Evolutionary conservation across 371 early-diverging fungal species (phyloP), one percentile per base, ranked within the genome.

Genomic region (Funneliformis caledonium): DNA sequence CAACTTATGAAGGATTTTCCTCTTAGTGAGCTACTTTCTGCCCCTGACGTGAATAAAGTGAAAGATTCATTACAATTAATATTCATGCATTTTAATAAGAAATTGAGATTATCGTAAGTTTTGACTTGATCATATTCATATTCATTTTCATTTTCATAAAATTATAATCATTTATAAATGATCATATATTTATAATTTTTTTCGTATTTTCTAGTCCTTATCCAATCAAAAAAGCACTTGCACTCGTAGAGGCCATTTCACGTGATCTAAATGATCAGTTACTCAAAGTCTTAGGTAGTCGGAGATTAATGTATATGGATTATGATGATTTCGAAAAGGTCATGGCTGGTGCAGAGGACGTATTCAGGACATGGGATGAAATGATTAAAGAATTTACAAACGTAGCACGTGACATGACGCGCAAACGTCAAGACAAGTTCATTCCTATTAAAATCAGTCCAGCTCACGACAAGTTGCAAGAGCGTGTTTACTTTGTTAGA

Each of bases 1-100:
- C 94, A 94, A 85, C 89, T 99, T 72, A 98, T 99, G 98, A 96
- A 95, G 85, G 99, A 99, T 73, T 98, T 99, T 80, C 99, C 99
- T 45, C 87, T 98, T 59, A 96, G 96, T 84, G 99, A 98, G 83
- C 91, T 99, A 43, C 87, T 99, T 64, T 91, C 98, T 12, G 96
- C 98, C 0, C 95, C 98, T 7, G 98, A 98, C 83, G 89, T 97
- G 11, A 91, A 91, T 14, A 94, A 96, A 80, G 89, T 97, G 72
- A 88, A 92, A 72, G 92, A 94, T 11, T 92, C 96, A 0, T 76
- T 99, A n/a, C 84, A 87, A 42, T 86, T 91, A 80, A 95, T 99
- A 76, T 98, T 98, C 88, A 92, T 89, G 14, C 99, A 99, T 85
- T 83, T 99, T 69, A 97, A 96, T 89, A 98, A 97, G 86, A 99